phyloP scores from a whole-genome alignment of 371 early-diverging fungal species.

The Rhizopus microsporus region DNA sequence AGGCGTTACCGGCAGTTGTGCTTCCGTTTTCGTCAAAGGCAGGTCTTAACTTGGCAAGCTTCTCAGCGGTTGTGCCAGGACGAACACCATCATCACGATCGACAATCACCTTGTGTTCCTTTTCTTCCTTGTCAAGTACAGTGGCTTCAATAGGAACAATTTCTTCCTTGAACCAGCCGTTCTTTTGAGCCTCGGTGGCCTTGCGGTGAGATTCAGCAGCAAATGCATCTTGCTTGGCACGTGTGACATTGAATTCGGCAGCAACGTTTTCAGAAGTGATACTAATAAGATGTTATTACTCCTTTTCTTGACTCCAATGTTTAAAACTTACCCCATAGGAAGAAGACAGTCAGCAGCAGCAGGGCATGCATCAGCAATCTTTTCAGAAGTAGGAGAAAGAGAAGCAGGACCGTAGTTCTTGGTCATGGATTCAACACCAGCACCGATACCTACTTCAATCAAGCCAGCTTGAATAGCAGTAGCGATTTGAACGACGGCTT shows the following conservation, averaged over 20 bases:
- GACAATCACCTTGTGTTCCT: constrained; percentile 63
- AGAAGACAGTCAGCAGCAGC: constrained; percentile 83
- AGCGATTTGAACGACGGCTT: constrained; percentile 91
- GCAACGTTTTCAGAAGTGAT: constrained; percentile 98
- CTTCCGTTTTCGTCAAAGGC: constrained; percentile 87
- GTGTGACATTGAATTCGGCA: constrained; percentile 75
- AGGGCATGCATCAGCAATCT: constrained; percentile 64
- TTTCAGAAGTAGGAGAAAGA: constrained; percentile 75
- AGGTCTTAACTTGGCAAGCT: constrained; percentile 86
- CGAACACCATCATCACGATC: constrained; percentile 95
- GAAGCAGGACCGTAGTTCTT: constrained; percentile 83
- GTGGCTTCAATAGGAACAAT: constrained; percentile 87
- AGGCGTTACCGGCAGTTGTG: constrained; percentile 98
- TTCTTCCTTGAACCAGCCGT: constrained; percentile 91
- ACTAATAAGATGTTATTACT: constrained; percentile 26
- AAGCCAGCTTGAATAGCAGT: constrained; percentile 87
- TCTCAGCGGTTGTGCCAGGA: constrained; percentile 74
- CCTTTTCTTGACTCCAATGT: neutral
- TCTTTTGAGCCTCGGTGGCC: constrained; percentile 87
- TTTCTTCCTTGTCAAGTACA: constrained; percentile 74
- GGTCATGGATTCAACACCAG: constrained; percentile 99
- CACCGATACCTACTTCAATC: constrained; percentile 96
- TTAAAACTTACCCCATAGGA: constrained; percentile 75
- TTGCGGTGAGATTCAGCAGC: constrained; percentile 79
- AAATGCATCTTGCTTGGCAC: constrained; percentile 90